A percentile compares a stretch with the other conserved stretches of the same genome.
Evolutionary conservation across 2,329 filamentous ascomycete genomes (phyloP).

Genomic region (Cordyceps pruinosa): DNA sequence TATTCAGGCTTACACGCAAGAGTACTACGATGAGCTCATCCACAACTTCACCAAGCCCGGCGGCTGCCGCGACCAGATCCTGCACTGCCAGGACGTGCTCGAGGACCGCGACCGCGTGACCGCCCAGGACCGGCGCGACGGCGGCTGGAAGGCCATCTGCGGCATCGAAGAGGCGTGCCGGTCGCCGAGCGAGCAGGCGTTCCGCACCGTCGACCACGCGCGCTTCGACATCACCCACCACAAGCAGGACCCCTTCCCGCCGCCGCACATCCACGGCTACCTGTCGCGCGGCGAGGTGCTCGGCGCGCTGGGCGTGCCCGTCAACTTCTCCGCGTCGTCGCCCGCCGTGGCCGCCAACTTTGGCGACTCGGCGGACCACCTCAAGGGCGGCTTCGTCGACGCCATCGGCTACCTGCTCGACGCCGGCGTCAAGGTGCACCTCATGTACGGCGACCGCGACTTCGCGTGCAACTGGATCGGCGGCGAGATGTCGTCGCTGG

Average conservation of each 20-base stretch:
- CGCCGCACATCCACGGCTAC: conserved; percentile 53
- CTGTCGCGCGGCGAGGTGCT: conserved; percentile 52
- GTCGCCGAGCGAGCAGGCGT: conserved; percentile 48
- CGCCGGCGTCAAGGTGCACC: conserved; percentile 58
- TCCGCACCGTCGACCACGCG: conserved; percentile 46
- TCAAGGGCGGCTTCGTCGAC: conserved; percentile 41
- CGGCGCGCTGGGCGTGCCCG: conserved; percentile 51
- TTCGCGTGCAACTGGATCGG: conserved; percentile 61
- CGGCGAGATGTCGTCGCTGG: conserved; percentile 61
- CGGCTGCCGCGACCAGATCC: conserved; percentile 50
- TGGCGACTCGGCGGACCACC: conserved; percentile 53
- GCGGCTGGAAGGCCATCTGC: conserved; percentile 26
- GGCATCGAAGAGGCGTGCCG: conserved; percentile 45
- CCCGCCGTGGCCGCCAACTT: conserved; percentile 44
- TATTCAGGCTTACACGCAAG: conserved; percentile 48
- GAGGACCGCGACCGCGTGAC: conserved; percentile 46
- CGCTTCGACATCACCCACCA: conserved; percentile 56
- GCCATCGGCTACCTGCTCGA: conserved; percentile 54
- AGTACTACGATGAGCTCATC: conserved; percentile 24
- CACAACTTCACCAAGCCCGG: conserved; percentile 24
- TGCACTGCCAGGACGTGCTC: conserved; percentile 41
- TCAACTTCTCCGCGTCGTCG: conserved; percentile 47
- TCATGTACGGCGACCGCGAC: conserved; percentile 61
- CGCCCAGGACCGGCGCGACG: conserved; percentile 24
- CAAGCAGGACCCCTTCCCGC: conserved; percentile 53